Base-by-base conservation (phyloP, 2,329 filamentous ascomycete genomes). In the Graphiopsis chlorocephala region DNA sequence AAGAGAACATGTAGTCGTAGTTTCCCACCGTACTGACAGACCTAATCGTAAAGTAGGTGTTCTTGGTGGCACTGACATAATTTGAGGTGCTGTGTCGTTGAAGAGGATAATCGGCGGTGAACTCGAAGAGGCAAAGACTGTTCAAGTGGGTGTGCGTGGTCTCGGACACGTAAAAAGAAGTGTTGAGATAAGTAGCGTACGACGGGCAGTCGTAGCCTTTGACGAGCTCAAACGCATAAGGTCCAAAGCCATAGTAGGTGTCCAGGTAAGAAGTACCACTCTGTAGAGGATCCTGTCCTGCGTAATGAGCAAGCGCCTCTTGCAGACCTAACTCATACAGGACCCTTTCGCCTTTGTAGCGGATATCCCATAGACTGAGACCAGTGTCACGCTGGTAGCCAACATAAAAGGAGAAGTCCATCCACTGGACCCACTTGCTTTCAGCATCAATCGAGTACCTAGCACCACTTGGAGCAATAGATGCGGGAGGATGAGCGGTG, bases 51-150 rank as follows among this genome's bases (percentile, higher is more conserved):
- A 86, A 68, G 65, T 72, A 76, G 4, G 74, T 75, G 64, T 75
- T 84, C 70, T 83, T 83, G 15, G 81, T 81, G 1, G 78, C 78
- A 2, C 77, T 76, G 1, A 82, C 78, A 65, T 82, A 79, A 5
- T 73, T 73, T 17, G 67, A 65, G 0, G 79, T 77, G 17, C 75
- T 78, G 70, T 86, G 85, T 0, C 85, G 78, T 58, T 80, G 78
- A 1, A 86, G 79, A 1, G 84, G 79, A 68, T 79, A 82, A 48
- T 81, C 81, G 0, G 81, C 74, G 17, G 81, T 81, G 61, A 77
- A 79, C 71, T 87, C 85, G 65, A 86, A 86, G 29, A 86, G 65
- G 68, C 86, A 88, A 48, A 88, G 80, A 64, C 79, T 81, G 71
- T 83, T 31, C 26, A 53, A 79, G 1, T 71, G 72, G 23, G 67